phyloP scores from a whole-genome alignment of 129 eudicot genomes.

The Escallonia herrerae region DNA sequence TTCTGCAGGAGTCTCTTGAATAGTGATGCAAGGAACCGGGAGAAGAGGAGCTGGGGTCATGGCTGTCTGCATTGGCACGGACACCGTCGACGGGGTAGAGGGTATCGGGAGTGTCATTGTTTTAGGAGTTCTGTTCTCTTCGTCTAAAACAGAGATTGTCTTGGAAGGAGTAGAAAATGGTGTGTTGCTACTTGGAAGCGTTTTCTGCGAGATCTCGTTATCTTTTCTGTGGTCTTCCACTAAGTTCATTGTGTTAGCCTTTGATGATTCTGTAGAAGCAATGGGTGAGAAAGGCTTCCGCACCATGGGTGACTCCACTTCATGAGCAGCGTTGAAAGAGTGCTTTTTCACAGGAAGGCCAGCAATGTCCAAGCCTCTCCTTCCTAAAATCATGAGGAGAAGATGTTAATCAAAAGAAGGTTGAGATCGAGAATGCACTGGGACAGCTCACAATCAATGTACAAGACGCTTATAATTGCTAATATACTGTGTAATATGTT shows the following conservation, averaged over 20 bases:
- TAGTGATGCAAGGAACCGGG: slow-evolving; percentile 7
- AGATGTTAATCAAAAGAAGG: not conserved
- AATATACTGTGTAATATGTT: too few species aligned
- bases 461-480: too few species aligned
- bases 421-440: not conserved
- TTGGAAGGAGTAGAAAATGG: slow-evolving; percentile 63
- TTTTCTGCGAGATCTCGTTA: slow-evolving; percentile 41
- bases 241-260: slow-evolving; percentile 34
- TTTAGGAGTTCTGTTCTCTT: slow-evolving; percentile 71
- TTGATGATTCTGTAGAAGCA: slow-evolving; percentile 67
- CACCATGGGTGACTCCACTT: slow-evolving; percentile 29
- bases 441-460: too few species aligned
- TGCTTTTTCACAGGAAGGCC: slow-evolving; percentile 53
- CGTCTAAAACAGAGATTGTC: slow-evolving; percentile 22
- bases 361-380: slow-evolving; percentile 70
- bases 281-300: slow-evolving; percentile 86
- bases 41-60: slow-evolving; percentile 43
- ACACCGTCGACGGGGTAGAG: slow-evolving; percentile 59
- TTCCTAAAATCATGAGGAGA: slow-evolving; percentile 30
- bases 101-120: slow-evolving; percentile 29
- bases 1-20: slow-evolving; percentile 26
- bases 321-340: slow-evolving; percentile 39
- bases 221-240: slow-evolving; percentile 55
- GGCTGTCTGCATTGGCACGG: slow-evolving; percentile 73
- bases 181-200: slow-evolving; percentile 31